Evolutionary conservation across 345 rosid genomes (phyloP), one percentile per base, ranked within the genome.

Genomic region (Bruguiera parviflora): DNA sequence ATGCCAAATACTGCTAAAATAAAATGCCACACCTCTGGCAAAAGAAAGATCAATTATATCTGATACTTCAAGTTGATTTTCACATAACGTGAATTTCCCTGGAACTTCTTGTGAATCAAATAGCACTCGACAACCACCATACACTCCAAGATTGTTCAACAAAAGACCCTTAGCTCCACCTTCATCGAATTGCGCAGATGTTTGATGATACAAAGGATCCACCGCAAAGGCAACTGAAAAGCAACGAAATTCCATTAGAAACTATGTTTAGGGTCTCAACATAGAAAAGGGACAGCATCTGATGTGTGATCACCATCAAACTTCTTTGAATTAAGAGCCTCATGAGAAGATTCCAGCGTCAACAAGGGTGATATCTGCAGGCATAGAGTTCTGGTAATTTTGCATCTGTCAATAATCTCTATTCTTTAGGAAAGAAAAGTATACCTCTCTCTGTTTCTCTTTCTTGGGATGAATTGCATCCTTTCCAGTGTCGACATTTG

Each of bases 121-220:
- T 39, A 91, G 90, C 79, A 94, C 97, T 65, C 83, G 89, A 71
- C 98, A 94, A 57, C 85, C 88, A 71, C 89, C 89, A 77, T 84
- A 89, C 53, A 94, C 90, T 72, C 95, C 97, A 73, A 94, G 91
- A 73, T 94, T 91, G 82, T 89, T 94, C 75, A 91, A 78, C 76
- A 94, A 68, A 57, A 94, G 86, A 67, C 95, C 97, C 80, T 82
- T 91, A 24, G 92, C 98, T 75, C 98, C 96, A 71, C 98, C 98
- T 88, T 89, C 98, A 77, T 94, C 97, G 71, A 91, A 91, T 76
- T 91, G 95, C 66, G 98, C 98, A 66, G 98, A 89, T 57, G 98
- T 91, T 77, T 94, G 98, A 75, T 89, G 96, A 83, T 94, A 94
- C 57, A 94, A 83, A 16, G 98, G 97, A 82, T 91, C 98, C 78